Percentiles rank a stretch among this genome's conserved stretches.
These are phyloP conservation scores for Pisolithus orientalis DNA, from an alignment of 768 basidiomycete genomes.

Conservation along the genomic window DNA sequence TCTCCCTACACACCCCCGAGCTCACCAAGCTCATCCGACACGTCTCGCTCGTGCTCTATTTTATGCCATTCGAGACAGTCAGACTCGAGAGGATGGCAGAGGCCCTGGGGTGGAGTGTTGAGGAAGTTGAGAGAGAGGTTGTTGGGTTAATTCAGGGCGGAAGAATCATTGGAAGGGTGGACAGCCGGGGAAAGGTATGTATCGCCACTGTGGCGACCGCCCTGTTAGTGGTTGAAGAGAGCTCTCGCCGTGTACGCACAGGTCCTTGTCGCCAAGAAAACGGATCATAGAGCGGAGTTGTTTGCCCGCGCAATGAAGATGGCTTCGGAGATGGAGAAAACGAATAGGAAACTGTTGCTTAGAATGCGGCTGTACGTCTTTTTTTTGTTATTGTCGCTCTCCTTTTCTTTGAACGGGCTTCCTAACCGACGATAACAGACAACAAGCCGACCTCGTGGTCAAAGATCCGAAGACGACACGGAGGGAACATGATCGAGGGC, in stretches of 20 bases:
- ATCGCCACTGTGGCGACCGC: not conserved
- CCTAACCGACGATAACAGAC: conserved; percentile 33
- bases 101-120: conserved; percentile 79
- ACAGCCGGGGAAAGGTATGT: conserved; percentile 80
- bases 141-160: conserved; percentile 74
- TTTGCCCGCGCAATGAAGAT: conserved; percentile 71
- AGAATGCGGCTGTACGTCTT: conserved; percentile 68
- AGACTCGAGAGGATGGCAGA: conserved; percentile 75
- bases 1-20: conserved; percentile 57
- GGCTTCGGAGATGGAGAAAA: conserved; percentile 62
- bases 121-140: conserved; percentile 66
- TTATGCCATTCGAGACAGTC: conserved; percentile 85
- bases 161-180: conserved; percentile 75
- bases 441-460: conserved; percentile 75
- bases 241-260: conserved; percentile 17
- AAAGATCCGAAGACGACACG: conserved; percentile 47
- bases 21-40: conserved; percentile 68
- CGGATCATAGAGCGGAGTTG: conserved; percentile 70
- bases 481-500: conserved; percentile 15
- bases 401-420: too few relatives aligned
- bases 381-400: not conserved
- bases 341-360: conserved; percentile 74
- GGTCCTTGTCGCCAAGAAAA: conserved; percentile 78
- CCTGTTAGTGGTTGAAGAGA: conserved; percentile 1
- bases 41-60: conserved; percentile 79